A percentile compares a stretch with the other conserved stretches of the same genome.
Conservation (phyloP, 192 early-diverging fungal species). For the Coemansia nantahalensis region DNA sequence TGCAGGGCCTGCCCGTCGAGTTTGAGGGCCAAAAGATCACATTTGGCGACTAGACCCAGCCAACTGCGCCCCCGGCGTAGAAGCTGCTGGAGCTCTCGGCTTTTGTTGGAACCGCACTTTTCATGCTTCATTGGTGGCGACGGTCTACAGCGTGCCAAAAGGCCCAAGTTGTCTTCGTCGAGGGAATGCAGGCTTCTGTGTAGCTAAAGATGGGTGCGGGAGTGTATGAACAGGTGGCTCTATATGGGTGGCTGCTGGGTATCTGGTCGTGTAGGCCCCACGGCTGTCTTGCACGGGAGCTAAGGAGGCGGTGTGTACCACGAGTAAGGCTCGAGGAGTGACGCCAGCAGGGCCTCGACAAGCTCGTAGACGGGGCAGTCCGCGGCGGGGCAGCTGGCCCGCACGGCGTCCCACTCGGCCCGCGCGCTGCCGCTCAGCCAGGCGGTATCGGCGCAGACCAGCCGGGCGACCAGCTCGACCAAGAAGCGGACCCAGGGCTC, state of each 20-base stretch:
- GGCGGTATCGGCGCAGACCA: conserved; percentile 3
- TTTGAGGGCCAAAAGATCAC: conserved; percentile 70
- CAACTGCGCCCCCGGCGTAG: too few species aligned
- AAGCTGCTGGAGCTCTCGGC: too few species aligned
- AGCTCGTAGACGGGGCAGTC: conserved; percentile 8
- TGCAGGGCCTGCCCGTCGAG: conserved; percentile 52
- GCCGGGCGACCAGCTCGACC: conserved; percentile 11
- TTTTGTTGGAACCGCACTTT: too few species aligned
- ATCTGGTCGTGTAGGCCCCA: too few species aligned
- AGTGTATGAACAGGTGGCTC: too few species aligned
- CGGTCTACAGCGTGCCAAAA: too few species aligned
- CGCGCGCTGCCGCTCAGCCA: conserved; percentile 20
- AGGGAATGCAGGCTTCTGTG: too few species aligned
- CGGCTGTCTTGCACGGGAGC: too few species aligned
- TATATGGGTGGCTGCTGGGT: too few species aligned
- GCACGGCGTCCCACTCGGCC: conserved; percentile 6
- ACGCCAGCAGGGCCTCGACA: neutral
- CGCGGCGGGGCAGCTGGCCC: conserved; percentile 1
- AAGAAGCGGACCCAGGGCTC: conserved; percentile 39
- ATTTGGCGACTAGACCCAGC: conserved; percentile 48
- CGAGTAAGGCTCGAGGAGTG: conserved; percentile 1
- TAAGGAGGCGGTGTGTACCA: conserved; percentile 5
- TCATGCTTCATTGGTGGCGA: too few species aligned
- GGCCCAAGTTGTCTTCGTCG: too few species aligned
- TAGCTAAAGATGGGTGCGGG: too few species aligned